A percentile compares a stretch with the other conserved stretches of the same genome.
These are phyloP conservation scores for Bruguiera gymnorhiza DNA, from an alignment of 345 rosid species.

Conservation along the genomic window DNA sequence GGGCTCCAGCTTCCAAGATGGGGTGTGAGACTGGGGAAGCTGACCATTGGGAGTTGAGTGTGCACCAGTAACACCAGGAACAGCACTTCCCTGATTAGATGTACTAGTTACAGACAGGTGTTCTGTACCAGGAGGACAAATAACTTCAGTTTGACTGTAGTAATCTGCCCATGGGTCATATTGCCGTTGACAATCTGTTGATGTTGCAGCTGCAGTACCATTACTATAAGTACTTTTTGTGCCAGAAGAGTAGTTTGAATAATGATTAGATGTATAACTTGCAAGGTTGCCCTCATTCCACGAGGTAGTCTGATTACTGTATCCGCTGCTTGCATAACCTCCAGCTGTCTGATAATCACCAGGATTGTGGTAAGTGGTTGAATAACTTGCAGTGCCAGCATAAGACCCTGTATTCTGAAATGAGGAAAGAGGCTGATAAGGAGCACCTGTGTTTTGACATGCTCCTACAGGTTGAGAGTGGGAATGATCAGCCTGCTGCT, in stretches of 20 bases:
- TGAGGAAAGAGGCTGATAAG: conserved; percentile 98
- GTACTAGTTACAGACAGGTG: conserved; percentile 55
- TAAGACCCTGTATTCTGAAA: conserved; percentile 99
- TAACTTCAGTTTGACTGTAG: conserved; percentile 86
- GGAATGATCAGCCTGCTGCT: conserved; percentile 49
- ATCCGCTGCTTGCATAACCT: conserved; percentile 72
- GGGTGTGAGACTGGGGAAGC: conserved; percentile 43
- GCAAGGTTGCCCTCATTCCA: conserved; percentile 70
- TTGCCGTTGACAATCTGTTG: conserved; percentile 69
- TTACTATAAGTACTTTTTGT: conserved; percentile 52
- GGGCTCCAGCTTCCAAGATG: conserved; percentile 70
- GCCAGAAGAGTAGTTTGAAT: conserved; percentile 58
- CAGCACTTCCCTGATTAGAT: conserved; percentile 51
- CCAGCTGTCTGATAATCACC: conserved; percentile 99
- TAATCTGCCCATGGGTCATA: conserved; percentile 84
- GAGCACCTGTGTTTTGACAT: conserved; percentile 98
- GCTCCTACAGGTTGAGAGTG: conserved; percentile 82
- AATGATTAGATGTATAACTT: conserved; percentile 59
- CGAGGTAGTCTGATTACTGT: conserved; percentile 59
- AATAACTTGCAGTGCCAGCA: conserved; percentile 94
- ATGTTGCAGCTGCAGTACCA: conserved; percentile 44
- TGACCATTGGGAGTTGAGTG: conserved; percentile 59
- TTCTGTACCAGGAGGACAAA: conserved; percentile 98
- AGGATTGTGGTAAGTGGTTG: conserved; percentile 96
- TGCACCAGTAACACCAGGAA: conserved; percentile 50